Evolutionary conservation across 805 yeast genomes (phyloP), one percentile per base, ranked within the genome.

Genomic region (Candida oleophila): DNA sequence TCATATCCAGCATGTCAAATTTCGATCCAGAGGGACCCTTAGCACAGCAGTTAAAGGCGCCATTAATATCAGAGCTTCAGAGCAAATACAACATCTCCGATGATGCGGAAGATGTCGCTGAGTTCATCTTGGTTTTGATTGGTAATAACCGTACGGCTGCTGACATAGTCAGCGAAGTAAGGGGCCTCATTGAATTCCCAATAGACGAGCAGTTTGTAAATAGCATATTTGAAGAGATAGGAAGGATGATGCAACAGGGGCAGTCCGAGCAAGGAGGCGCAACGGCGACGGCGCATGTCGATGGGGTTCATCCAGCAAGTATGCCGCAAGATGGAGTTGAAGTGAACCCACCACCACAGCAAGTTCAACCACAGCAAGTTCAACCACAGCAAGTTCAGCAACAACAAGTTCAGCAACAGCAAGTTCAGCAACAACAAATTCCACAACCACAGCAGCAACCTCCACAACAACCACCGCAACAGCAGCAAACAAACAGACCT

Each of bases 101-200:
- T 40, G 77, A 72, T 48, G 74, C 77, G 18, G 65, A 56, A 38
- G 85, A 83, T 54, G 82, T 84, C 37, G 87, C 94, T 12, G 94
- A 87, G 62, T 87, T 79, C 57, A 81, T 87, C 47, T 76, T 82
- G n/a, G 76, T 85, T 38, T 69, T 87, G 62, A 83, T 87, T 50
- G 82, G 84, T 12, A 85, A 84, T 53, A 82, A 84, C 55, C 81
- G 84, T 56, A 68, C 81, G 4, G 77, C 84, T 11, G 74, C 71
- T 15, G 86, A 82, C 44, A 83, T 86, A 32, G 74, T 77, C 16
- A 66, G 65, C 16, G 94, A 87, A 57, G 73, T 87, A 25, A 69
- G 78, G 32, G 77, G 80, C 38, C 67, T 86, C 43, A 81, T 85
- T 50, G 85, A 84, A 45, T 76, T 78, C 3, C 80, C 79, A 4